These are phyloP conservation scores for Fusarium temperatum DNA, from an alignment of 2,329 filamentous ascomycete genomes.

Conservation along the genomic window DNA sequence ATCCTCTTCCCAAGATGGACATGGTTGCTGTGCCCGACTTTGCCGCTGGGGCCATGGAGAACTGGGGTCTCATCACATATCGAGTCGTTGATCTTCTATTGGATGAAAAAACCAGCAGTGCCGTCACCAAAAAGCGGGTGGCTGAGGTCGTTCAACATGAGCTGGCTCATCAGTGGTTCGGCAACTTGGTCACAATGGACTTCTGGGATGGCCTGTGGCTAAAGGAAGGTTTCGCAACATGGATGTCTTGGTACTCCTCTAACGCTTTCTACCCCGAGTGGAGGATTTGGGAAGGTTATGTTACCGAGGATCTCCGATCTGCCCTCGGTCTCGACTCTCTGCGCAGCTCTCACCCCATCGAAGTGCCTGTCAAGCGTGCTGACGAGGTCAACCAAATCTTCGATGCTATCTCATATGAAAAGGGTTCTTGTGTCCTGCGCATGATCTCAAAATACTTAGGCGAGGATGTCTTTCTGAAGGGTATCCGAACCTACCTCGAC, in stretches of 20 bases:
- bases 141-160: conserved; percentile 98
- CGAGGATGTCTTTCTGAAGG: conserved; percentile 92
- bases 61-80: conserved; percentile 97
- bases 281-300: conserved; percentile 97
- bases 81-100: conserved; percentile 84
- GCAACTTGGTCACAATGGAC: conserved; percentile 97
- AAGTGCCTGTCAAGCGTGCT: conserved; percentile 93
- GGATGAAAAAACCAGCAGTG: conserved; percentile 90
- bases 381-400: conserved; percentile 99
- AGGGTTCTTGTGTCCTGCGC: conserved; percentile 92
- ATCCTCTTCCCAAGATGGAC: conserved; percentile 55
- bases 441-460: conserved; percentile 98
- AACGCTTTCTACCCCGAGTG: conserved; percentile 97
- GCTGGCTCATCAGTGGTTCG: conserved; percentile 97
- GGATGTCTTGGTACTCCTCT: conserved; percentile 74
- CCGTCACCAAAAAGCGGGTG: conserved; percentile 89
- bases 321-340: conserved; percentile 89
- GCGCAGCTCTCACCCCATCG: conserved; percentile 94
- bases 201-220: conserved; percentile 99
- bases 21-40: conserved; percentile 90
- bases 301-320: conserved; percentile 89
- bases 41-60: conserved; percentile 96
- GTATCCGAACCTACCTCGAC: conserved; percentile 89
- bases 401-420: conserved; percentile 96
- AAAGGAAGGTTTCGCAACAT: conserved; percentile 85